These are phyloP conservation scores for Boehmeria nivea DNA, from an alignment of 306 rosid genomes.

Conservation along the genomic window DNA sequence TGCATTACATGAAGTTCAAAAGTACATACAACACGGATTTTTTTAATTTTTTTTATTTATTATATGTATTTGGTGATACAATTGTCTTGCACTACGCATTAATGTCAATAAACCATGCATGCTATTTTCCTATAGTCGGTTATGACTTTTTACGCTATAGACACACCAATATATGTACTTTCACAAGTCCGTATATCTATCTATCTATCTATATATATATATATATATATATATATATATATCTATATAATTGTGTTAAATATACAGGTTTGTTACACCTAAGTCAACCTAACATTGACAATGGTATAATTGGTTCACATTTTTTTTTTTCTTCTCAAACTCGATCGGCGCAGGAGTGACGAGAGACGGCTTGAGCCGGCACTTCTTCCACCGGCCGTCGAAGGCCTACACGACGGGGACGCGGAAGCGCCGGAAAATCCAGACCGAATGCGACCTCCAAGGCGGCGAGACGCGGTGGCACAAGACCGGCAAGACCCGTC, in stretches of 20 bases:
- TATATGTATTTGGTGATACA: too few relatives aligned
- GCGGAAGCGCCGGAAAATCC: slow-evolving; percentile 86
- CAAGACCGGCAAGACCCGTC: slow-evolving; percentile 91
- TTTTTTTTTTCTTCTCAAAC: not conserved
- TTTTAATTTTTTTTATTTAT: too few relatives aligned
- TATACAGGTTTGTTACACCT: slow-evolving; percentile 44
- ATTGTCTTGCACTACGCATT: too few relatives aligned
- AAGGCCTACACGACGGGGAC: slow-evolving; percentile 99
- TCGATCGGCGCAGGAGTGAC: slow-evolving; percentile 74
- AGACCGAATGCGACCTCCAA: slow-evolving; percentile 69
- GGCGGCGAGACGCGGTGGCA: slow-evolving; percentile 98
- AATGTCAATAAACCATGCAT: slow-evolving; percentile 2
- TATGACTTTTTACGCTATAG: slow-evolving; percentile 17
- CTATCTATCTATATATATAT: not conserved
- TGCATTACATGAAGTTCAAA: too few relatives aligned
- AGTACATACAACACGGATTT: too few relatives aligned
- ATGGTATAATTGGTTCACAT: slow-evolving; percentile 7
- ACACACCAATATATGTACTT: not conserved
- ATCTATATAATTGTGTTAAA: not conserved
- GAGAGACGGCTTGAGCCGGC: slow-evolving; percentile 90
- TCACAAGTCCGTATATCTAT: too few relatives aligned
- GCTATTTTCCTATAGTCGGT: slow-evolving; percentile 7
- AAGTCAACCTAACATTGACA: slow-evolving; percentile 56
- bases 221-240: not conserved
- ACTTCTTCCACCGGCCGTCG: slow-evolving; percentile 94